Evolutionary conservation across 2,329 filamentous ascomycete genomes (phyloP), one percentile per base, ranked within the genome.

Genomic region (Madurella mycetomatis): DNA sequence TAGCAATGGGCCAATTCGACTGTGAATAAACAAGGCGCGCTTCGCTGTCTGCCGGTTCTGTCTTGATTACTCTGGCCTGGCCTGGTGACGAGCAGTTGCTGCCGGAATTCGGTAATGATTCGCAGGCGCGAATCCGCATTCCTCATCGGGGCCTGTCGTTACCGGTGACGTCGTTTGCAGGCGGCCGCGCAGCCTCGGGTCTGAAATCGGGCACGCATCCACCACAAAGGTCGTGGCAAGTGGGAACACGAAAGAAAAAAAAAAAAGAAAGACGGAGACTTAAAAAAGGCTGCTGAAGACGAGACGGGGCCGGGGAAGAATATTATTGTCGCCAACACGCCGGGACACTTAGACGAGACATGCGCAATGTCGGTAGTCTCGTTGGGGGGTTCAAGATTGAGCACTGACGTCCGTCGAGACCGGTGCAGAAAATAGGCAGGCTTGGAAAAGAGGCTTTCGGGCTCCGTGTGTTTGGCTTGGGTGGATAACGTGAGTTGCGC

Each of bases 101-200:
- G 34, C 4, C 13, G 34, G 34, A 37, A 11, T 15, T 37, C 16
- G 43, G 34, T 18, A 30, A 31, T 34, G 47, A 16, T 41, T 51
- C 49, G 54, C 41, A 39, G 13, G 13, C 41, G 45, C 18, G 31
- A 30, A 47, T 32, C 12, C 19, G 53, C 59, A 59, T 59, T 41
- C 55, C 59, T 59, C 55, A 57, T 57, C 18, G 55, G 56, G 49
- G 44, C 13, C 47, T 39, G 32, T 55, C 39, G 16, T 51, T 9
- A 43, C 53, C 47, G 47, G 53, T 56, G 57, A 57, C 57, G 59
- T 61, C 59, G 59, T 53, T 50, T 31, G 47, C 34, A 51, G 53
- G 49, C 50, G 49, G 54, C 51, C 47, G 49, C 53, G 45, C 46
- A 53, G 55, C 47, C 53, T 55, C 54, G 56, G 41, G 47, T 39